A percentile compares a stretch with the other conserved stretches of the same genome.
Evolutionary conservation across 208 protist genomes (phyloP).

Genomic region (Trypanosomatidae sp.): DNA sequence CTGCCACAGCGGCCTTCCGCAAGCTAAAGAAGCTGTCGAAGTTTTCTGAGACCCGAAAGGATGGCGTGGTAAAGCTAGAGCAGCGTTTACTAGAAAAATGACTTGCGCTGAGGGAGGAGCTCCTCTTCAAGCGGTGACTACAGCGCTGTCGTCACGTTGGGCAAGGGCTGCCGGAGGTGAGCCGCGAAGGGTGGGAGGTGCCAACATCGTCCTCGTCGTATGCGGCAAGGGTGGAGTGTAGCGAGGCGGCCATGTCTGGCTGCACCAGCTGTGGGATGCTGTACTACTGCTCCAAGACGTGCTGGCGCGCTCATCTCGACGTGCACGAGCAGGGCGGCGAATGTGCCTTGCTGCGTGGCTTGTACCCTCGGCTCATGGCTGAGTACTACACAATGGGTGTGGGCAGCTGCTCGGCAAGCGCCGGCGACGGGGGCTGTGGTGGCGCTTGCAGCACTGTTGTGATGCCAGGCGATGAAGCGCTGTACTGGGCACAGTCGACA

Average conservation of each 20-base stretch:
- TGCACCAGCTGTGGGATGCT: constrained; percentile 61
- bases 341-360: constrained; percentile 47
- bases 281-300: constrained; percentile 56
- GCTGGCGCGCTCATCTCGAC: constrained; percentile 36
- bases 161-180: constrained; percentile 7
- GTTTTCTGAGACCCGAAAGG: constrained; percentile 50
- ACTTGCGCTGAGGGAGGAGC: constrained; percentile 31
- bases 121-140: constrained; percentile 27
- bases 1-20: background rate
- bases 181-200: constrained; percentile 17
- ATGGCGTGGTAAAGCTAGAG: constrained; percentile 43
- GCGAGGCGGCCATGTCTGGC: constrained; percentile 30
- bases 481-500: constrained; percentile 45
- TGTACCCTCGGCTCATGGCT: constrained; percentile 61
- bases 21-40: constrained; percentile 61
- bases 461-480: constrained; percentile 38
- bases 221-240: background rate
- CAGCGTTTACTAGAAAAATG: constrained; percentile 35
- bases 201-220: background rate
- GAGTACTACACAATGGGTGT: constrained; percentile 33
- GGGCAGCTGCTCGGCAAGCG: background rate
- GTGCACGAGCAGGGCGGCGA: constrained; percentile 44
- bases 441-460: constrained; percentile 2
- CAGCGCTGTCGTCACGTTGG: constrained; percentile 2
- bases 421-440: background rate